Base-by-base conservation (phyloP, 768 basidiomycete genomes). In the Rhodosporidiobolus odoratus region DNA sequence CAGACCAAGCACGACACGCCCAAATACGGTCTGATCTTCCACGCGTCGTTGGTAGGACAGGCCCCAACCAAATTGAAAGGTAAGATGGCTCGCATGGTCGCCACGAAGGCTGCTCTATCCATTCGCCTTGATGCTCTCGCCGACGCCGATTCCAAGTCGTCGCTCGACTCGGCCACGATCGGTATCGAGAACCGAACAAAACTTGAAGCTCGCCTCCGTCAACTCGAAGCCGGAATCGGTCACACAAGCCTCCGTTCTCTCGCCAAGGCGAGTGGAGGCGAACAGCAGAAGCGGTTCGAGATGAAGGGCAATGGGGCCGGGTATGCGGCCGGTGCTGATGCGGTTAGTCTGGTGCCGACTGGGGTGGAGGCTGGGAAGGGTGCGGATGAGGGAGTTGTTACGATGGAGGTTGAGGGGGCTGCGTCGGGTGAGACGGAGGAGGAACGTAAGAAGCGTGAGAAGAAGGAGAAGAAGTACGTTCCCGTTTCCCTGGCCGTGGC, bases 71-170 rank as follows among this genome's bases (percentile, higher is more conserved):
- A 97, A 82, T 85, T 97, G 75, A 99, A 98, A 84, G 95, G 95
- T 77, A 99, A 97, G 88, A 98, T 98, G 96, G 96, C 96, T 30
- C 91, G 96, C 77, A 99, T 99, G 96, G 92, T 98, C 38, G 94
- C 96, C 58, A 98, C 96, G 2, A 38, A 58, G 83, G 88, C 95
- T 6, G 91, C 96, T 1, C 86, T 99, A 21, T 95, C 95, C 8
- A 92, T 96, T 77, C 95, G 96, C 80, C 92, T 98, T 45, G 96
- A 99, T 75, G 96, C 96, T 12, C 88, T 99, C 56, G 89, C 94
- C 50, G 92, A 96, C 71, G 84, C 87, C 15, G 91, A 97, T 69
- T 89, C 87, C 76, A 96, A 97, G 80, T 91, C 91, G 1, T 54
- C 59, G 37, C 82, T 86, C 47, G 80, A 83, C 12, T 90, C 93